Percentiles rank a stretch among this genome's conserved stretches.
phyloP scores from a whole-genome alignment of 148 eudicot genomes.

The Silene uniflora region DNA sequence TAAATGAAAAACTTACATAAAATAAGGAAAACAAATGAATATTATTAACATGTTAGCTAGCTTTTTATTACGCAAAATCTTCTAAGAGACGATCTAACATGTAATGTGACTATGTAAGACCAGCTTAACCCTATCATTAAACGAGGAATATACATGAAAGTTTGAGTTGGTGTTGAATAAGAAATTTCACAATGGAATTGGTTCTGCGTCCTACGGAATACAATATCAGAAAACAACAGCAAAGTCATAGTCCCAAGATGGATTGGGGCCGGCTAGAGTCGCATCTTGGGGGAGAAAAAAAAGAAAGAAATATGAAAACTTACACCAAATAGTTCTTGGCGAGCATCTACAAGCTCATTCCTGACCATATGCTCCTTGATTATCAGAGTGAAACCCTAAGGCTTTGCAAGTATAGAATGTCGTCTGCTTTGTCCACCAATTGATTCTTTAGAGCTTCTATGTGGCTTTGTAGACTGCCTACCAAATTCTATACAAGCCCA shows the following conservation, averaged over 20 bases:
- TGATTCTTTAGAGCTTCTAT: constrained; percentile 15
- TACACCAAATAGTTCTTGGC: constrained; percentile 22
- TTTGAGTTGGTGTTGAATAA: too few relatives aligned
- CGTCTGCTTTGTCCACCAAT: constrained; percentile 25
- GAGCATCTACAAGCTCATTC: constrained; percentile 27
- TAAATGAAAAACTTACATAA: not conserved
- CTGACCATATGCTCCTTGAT: constrained; percentile 26
- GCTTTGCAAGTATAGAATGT: constrained; percentile 16
- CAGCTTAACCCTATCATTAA: too few relatives aligned
- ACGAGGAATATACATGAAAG: too few relatives aligned
- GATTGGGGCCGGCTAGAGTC: too few relatives aligned
- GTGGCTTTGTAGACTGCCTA: constrained; percentile 3
- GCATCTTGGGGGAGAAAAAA: not conserved
- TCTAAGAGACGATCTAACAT: too few relatives aligned
- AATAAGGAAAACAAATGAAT: not conserved
- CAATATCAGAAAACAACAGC: not conserved
- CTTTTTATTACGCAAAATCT: not conserved
- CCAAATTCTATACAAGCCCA: constrained; percentile 6
- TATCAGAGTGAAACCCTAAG: constrained; percentile 14
- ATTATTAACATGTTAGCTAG: not conserved
- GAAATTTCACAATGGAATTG: not conserved
- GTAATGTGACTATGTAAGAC: too few relatives aligned
- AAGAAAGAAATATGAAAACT: not conserved
- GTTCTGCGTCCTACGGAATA: not conserved
- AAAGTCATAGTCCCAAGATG: not conserved